phyloP scores from a whole-genome alignment of 2,329 filamentous ascomycete species.

The Xylaria sp. region DNA sequence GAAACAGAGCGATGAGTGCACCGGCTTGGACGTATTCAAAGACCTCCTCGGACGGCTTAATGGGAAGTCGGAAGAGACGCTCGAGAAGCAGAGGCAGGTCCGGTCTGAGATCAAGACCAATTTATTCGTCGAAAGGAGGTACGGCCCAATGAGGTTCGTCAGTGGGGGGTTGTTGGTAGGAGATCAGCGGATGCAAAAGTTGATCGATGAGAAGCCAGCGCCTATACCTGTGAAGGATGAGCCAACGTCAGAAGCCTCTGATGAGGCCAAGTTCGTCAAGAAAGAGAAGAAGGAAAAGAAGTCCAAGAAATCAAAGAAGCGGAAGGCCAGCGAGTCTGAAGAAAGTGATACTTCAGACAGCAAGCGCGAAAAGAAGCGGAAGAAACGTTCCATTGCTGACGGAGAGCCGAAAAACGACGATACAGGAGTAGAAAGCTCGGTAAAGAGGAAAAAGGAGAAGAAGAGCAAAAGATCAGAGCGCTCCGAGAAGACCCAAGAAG shows the following conservation, averaged over 20 bases:
- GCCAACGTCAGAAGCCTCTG: slow-evolving; percentile 37
- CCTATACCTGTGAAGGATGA: slow-evolving; percentile 57
- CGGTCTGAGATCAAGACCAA: slow-evolving; percentile 77
- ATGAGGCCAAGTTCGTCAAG: slow-evolving; percentile 44
- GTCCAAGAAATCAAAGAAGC: slow-evolving; percentile 57
- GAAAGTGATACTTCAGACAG: slow-evolving; percentile 51
- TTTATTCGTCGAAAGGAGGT: slow-evolving; percentile 78
- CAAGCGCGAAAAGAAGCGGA: slow-evolving; percentile 52
- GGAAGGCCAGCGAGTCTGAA: slow-evolving; percentile 52
- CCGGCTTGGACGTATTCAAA: slow-evolving; percentile 87
- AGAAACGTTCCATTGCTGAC: slow-evolving; percentile 47
- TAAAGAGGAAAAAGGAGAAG: slow-evolving; percentile 47
- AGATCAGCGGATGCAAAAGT: slow-evolving; percentile 59
- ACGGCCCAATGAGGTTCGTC: slow-evolving; percentile 86
- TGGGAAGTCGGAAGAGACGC: slow-evolving; percentile 79
- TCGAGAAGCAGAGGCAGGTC: slow-evolving; percentile 75
- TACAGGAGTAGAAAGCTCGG: slow-evolving; percentile 43
- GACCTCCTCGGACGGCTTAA: slow-evolving; percentile 89
- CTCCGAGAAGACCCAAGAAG: slow-evolving; percentile 46
- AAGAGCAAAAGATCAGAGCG: slow-evolving; percentile 46
- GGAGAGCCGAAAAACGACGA: slow-evolving; percentile 39
- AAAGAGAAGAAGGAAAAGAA: slow-evolving; percentile 53
- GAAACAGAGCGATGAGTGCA: slow-evolving; percentile 79
- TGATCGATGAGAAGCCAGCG: slow-evolving; percentile 44
- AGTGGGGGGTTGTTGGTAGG: slow-evolving; percentile 78